These are phyloP conservation scores for Phytopythium helicoides DNA, from an alignment of 352 stramenopile species.

Conservation along the genomic window DNA sequence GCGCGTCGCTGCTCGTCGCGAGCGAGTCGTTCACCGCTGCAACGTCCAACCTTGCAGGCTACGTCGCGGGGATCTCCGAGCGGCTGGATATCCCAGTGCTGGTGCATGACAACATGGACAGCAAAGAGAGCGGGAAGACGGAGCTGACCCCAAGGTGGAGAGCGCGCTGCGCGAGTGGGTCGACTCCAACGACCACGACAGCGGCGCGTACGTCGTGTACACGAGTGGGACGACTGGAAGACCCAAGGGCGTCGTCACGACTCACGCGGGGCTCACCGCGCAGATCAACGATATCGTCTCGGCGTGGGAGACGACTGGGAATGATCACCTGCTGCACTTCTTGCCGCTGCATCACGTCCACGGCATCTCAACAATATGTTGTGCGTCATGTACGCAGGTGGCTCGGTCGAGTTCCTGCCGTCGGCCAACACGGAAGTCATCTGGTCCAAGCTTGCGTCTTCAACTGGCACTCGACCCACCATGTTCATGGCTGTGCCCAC, in stretches of 20 bases:
- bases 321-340: conserved; percentile 88
- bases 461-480: too few relatives aligned
- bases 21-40: conserved; percentile 33
- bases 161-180: conserved; percentile 35
- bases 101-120: conserved; percentile 7
- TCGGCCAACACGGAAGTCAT: too few relatives aligned
- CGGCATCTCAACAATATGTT: neutral
- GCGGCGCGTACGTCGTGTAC: conserved; percentile 68
- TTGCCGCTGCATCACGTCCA: conserved; percentile 87
- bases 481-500: too few relatives aligned
- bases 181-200: conserved; percentile 11
- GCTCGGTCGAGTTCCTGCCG: too few relatives aligned
- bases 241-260: conserved; percentile 86
- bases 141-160: conserved; percentile 13
- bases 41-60: conserved; percentile 20
- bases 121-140: neutral
- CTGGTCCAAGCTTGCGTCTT: too few relatives aligned
- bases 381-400: neutral
- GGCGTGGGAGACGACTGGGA: conserved; percentile 74
- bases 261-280: conserved; percentile 57
- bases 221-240: conserved; percentile 82
- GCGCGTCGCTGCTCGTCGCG: conserved; percentile 39
- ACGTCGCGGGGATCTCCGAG: conserved; percentile 13
- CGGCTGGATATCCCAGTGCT: conserved; percentile 22
- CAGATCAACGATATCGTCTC: conserved; percentile 84